These are phyloP conservation scores for Calocera cornea DNA, from an alignment of 768 basidiomycete genomes.

Conservation along the genomic window DNA sequence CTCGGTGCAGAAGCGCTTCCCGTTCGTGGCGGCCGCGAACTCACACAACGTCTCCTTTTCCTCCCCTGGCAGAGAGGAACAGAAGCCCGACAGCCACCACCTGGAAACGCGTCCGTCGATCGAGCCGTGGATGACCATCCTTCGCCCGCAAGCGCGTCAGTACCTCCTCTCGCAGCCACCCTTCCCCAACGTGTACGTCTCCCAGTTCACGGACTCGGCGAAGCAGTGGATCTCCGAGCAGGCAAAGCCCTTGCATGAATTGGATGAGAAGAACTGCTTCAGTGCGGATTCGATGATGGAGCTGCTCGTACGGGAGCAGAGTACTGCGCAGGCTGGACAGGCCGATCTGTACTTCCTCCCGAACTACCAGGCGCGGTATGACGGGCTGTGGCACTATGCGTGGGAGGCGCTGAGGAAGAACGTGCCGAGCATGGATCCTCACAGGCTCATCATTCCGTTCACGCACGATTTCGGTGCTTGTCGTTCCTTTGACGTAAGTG, in stretches of 20 bases:
- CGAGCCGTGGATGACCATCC: constrained; percentile 18
- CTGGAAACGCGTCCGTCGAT: neutral
- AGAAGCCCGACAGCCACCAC: neutral
- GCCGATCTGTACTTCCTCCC: constrained; percentile 24
- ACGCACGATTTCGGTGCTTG: constrained; percentile 28
- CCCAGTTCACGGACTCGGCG: constrained; percentile 16
- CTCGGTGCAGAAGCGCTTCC: constrained; percentile 16
- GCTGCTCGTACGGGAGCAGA: constrained; percentile 9
- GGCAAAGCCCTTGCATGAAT: constrained; percentile 17
- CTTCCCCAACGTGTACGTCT: constrained; percentile 22
- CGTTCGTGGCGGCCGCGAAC: constrained; percentile 13
- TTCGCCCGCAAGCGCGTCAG: constrained; percentile 19
- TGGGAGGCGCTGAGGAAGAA: constrained; percentile 16
- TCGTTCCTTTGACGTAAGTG: constrained; percentile 16
- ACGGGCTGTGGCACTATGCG: neutral
- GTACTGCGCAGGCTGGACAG: constrained; percentile 21
- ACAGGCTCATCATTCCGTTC: constrained; percentile 18
- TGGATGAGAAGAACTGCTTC: constrained; percentile 21
- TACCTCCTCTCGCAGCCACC: constrained; percentile 14
- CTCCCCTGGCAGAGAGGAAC: constrained; percentile 13
- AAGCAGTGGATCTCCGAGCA: constrained; percentile 18
- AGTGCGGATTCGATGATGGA: constrained; percentile 25
- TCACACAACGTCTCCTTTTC: constrained; percentile 10
- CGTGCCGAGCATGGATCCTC: constrained; percentile 15
- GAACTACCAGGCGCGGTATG: constrained; percentile 20